A percentile compares a stretch with the other conserved stretches of the same genome.
These are phyloP conservation scores for Candida pseudoviswanathii DNA, from an alignment of 1,139 yeast genomes.

Conservation along the genomic window DNA sequence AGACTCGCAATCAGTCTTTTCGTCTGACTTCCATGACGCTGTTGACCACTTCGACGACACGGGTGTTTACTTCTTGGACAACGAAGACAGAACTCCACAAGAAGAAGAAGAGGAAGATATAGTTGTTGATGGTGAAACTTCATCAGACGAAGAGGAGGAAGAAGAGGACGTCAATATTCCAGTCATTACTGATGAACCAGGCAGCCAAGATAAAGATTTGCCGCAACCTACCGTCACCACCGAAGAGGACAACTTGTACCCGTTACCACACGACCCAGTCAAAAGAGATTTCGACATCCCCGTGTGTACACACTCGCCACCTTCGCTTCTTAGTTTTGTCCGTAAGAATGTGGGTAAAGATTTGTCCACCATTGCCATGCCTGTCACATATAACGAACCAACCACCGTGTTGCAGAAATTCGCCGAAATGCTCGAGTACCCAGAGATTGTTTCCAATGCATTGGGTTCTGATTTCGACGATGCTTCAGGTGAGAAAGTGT, in stretches of 20 bases:
- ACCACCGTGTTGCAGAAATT: constrained; percentile 76
- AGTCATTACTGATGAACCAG: constrained; percentile 5
- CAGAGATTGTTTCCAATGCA: constrained; percentile 66
- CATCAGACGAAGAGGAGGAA: constrained; percentile 21
- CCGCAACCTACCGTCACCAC: constrained; percentile 17
- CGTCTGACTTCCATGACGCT: constrained; percentile 68
- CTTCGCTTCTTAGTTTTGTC: constrained; percentile 75
- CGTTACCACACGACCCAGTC: constrained; percentile 59
- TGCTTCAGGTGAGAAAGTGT: constrained; percentile 58
- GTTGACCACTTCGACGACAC: constrained; percentile 51
- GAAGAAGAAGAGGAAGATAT: constrained; percentile 18
- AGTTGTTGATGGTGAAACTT: constrained; percentile 10
- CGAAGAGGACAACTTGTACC: constrained; percentile 52
- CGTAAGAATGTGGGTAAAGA: constrained; percentile 94
- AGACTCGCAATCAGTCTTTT: constrained; percentile 32
- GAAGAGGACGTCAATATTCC: constrained; percentile 6
- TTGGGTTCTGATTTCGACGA: constrained; percentile 38
- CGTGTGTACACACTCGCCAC: constrained; percentile 67
- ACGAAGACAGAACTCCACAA: constrained; percentile 11
- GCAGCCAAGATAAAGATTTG: constrained; percentile 9
- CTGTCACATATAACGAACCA: constrained; percentile 93
- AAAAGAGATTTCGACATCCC: constrained; percentile 64
- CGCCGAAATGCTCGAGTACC: constrained; percentile 79
- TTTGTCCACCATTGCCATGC: constrained; percentile 84
- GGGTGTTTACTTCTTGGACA: constrained; percentile 40